Evolutionary conservation across 2,329 filamentous ascomycete species (phyloP).

Genomic region (Exophiala viscosa): DNA sequence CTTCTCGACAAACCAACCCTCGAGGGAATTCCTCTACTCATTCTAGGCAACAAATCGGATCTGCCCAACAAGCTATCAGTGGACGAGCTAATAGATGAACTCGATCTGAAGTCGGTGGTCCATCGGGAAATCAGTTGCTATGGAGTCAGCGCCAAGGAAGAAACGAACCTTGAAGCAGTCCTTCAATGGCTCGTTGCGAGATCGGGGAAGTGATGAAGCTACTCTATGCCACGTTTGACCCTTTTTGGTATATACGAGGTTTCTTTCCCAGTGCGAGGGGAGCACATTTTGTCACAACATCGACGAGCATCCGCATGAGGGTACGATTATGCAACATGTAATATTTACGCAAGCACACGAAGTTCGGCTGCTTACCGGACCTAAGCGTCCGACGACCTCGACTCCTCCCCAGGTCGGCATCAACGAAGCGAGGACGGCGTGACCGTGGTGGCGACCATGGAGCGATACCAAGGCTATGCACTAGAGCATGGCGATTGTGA

Average conservation of each 20-base stretch:
- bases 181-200: slow-evolving; percentile 94
- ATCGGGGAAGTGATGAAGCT: slow-evolving; percentile 61
- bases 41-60: slow-evolving; percentile 96
- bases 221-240: not conserved
- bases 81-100: slow-evolving; percentile 88
- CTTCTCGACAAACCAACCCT: slow-evolving; percentile 80
- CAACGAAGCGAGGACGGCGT: not conserved
- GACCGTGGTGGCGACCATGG: not conserved
- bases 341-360: too few species aligned
- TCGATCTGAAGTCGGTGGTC: slow-evolving; percentile 84
- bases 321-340: too few species aligned
- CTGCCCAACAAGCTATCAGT: slow-evolving; percentile 85
- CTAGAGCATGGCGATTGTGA: not conserved
- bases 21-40: slow-evolving; percentile 84
- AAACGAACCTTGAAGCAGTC: slow-evolving; percentile 96
- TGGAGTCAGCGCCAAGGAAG: slow-evolving; percentile 96
- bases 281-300: too few species aligned
- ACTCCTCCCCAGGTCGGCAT: too few species aligned
- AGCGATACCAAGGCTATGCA: not conserved
- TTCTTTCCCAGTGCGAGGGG: too few species aligned
- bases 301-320: too few species aligned
- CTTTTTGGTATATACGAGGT: too few species aligned
- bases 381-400: too few species aligned
- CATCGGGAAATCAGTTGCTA: slow-evolving; percentile 97
- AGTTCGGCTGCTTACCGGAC: too few species aligned